Evolutionary conservation across 345 rosid species (phyloP), one percentile per base, ranked within the genome.

Genomic region (Aurinia saxatilis): DNA sequence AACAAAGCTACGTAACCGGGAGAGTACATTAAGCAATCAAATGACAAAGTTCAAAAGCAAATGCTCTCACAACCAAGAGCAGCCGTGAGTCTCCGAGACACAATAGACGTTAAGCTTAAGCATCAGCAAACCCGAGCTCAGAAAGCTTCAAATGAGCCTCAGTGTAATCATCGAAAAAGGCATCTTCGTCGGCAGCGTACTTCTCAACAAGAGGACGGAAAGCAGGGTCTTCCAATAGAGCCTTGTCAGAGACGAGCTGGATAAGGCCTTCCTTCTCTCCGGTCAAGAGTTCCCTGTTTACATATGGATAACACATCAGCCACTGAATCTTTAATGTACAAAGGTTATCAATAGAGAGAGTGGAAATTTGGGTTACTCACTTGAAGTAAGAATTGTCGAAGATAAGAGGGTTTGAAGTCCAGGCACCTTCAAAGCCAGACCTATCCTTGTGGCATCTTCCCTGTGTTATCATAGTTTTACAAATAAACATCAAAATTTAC

Each of bases 401-500:
- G 46, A 87, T 83, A 7, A 87, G 88, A 13, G 97, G 99, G 64
- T 93, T 90, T 15, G 64, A 0, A 5, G 99, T 93, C 99, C 99
- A 93, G 10, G 97, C 70, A 37, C 97, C 99, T 70, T 90, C 99
- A 60, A 90, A 90, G 40, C 99, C 99, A 65, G 99, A 93, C 66
- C 99, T 80, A 65, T 93, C 99, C 76, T 81, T 87, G 86, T 93
- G 99, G 80, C 87, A 78, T 69, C 88, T 81, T 65, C 99, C 99
- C 99, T 90, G 69, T 6, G 73, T 45, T 7, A 36, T 13, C 58
- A 68, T 29, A 35, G 13, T 13, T 53, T 17, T n/a, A 13, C 47
- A 57, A 6, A n/a, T 29, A 63, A 10, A 12, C 15, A 49, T 50
- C 41, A 71, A 0, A 50, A 44, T 18, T 19, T 36, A 61, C 10